Evolutionary conservation across 495 filamentous ascomycete species (phyloP), one percentile per base, ranked within the genome.

Genomic region (Penicillium nucicola): DNA sequence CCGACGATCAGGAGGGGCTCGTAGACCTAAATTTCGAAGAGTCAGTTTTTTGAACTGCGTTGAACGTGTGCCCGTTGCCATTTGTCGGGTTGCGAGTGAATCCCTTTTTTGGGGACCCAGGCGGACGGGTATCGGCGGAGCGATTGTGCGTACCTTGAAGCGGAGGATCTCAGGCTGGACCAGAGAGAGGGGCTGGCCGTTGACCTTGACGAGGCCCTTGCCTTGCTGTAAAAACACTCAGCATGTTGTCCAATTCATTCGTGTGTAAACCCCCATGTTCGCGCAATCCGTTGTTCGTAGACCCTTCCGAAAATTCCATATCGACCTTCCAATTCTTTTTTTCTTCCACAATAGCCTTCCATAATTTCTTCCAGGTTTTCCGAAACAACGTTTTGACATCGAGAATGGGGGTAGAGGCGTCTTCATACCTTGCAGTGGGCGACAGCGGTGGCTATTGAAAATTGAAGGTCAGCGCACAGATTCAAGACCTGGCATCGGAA

Each of bases 1-100:
- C 93, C 93, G 68, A 97, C 82, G 71, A 97, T 87, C 62, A 98
- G 86, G 78, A 98, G 77, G 62, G 93, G 93, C 78, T 98, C 93
- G 86, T 97, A 98, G 74, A 92, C 89, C 83, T 86, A 53, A 46
- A 54, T 31, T 43, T 51, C 36, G 19, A 23, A 23, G 40, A 33
- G 45, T 22, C 34, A 22, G 45, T 39, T 42, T 39, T 55, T 23
- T 48, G 52, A 52, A 35, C 39, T 6, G n/a, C 14, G 17, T 42
- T 45, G 10, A 35, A 15, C n/a, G 4, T 39, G 20, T 54, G 20
- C 42, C 23, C 40, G 46, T 40, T 52, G 50, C 51, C 52, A 23
- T 33, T 41, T 42, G 49, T 25, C 25, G 25, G 25, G 25, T 51
- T 48, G 36, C 25, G 28, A 36, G 37, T 34, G 33, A 41, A 40